A percentile compares a stretch with the other conserved stretches of the same genome.
Evolutionary conservation across 345 rosid genomes (phyloP).

Genomic region (Toxicodendron radicans): DNA sequence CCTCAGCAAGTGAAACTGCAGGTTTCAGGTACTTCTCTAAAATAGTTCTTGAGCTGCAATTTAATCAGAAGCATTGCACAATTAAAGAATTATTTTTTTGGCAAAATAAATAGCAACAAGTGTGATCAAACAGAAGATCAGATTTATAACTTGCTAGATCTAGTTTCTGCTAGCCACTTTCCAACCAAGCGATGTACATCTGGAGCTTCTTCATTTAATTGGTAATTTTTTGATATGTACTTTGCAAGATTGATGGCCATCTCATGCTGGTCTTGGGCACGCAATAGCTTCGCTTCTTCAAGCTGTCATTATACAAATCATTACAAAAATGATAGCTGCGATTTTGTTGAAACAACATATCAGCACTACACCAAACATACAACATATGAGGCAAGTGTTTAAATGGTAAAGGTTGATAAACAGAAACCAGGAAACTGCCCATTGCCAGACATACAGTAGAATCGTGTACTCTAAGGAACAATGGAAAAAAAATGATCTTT

Average conservation of each 20-base stretch:
- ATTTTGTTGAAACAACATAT: background rate
- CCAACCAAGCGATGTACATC: slow-evolving; percentile 84
- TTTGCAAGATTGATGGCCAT: slow-evolving; percentile 91
- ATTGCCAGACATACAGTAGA: too few relatives aligned
- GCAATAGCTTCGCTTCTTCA: slow-evolving; percentile 93
- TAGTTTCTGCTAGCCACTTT: slow-evolving; percentile 96
- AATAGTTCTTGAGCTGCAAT: slow-evolving; percentile 88
- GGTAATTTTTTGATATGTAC: slow-evolving; percentile 65
- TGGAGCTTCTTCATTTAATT: slow-evolving; percentile 62
- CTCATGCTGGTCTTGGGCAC: slow-evolving; percentile 91
- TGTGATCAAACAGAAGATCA: slow-evolving; percentile 19
- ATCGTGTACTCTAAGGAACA: background rate
- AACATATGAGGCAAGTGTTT: background rate
- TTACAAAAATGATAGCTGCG: background rate
- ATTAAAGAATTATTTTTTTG: slow-evolving; percentile 18
- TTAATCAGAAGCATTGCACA: slow-evolving; percentile 9
- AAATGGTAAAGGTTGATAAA: background rate
- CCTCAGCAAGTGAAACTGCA: slow-evolving; percentile 80
- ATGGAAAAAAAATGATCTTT: background rate
- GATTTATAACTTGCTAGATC: slow-evolving; percentile 83
- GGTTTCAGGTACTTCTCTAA: slow-evolving; percentile 89
- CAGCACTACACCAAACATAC: background rate
- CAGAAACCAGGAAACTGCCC: background rate
- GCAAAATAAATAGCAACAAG: slow-evolving; percentile 16
- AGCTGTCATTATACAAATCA: slow-evolving; percentile 49